Conservation (phyloP, 345 rosid genomes). For the Arabis hirsuta region DNA sequence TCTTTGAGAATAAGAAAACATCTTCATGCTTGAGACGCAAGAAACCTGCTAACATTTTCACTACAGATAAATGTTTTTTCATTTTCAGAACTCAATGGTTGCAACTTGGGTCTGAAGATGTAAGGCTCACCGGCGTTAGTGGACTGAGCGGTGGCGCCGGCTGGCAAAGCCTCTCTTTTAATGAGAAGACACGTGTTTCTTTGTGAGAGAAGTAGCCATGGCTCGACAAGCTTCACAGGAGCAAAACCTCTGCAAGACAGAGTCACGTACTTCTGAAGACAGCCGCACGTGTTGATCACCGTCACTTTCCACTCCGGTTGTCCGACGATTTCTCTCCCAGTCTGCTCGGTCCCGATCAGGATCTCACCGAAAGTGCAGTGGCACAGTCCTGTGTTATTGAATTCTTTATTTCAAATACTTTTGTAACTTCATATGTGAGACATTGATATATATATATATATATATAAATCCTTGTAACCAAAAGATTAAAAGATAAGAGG, state of each 20-base stretch:
- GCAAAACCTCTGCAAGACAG: constrained; percentile 38
- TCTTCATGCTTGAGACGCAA: constrained; percentile 3
- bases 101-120: constrained; percentile 37
- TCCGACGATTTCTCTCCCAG: constrained; percentile 16
- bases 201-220: constrained; percentile 20
- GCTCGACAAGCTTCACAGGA: constrained; percentile 30
- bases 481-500: too few species aligned
- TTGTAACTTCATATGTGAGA: too few species aligned
- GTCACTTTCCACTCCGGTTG: constrained; percentile 42
- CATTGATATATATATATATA: too few species aligned
- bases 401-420: too few species aligned
- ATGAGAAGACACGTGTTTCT: constrained; percentile 37
- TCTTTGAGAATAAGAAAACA: neutral
- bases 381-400: constrained; percentile 19
- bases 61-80: neutral
- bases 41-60: neutral
- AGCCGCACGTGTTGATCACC: constrained; percentile 36
- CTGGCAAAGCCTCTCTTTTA: constrained; percentile 22
- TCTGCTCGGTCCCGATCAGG: constrained; percentile 30
- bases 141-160: constrained; percentile 16
- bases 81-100: neutral
- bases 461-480: too few species aligned
- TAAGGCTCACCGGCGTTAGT: constrained; percentile 34
- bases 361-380: constrained; percentile 3
- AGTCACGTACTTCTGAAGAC: constrained; percentile 30